phyloP scores from a whole-genome alignment of 1,139 yeast species.

The Casaregolazyma suthepensis region DNA sequence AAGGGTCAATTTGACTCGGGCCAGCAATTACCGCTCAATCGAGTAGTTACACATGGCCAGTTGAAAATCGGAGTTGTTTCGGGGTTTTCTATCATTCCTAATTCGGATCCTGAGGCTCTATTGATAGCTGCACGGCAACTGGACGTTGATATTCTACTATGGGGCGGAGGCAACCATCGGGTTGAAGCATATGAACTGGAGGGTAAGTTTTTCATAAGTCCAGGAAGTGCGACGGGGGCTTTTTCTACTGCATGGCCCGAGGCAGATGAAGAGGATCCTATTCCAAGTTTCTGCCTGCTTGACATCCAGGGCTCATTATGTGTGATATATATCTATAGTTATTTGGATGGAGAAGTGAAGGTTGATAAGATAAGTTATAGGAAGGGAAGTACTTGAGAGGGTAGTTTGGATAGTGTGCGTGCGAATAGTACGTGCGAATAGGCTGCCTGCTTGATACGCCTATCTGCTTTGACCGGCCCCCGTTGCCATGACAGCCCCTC shows the following conservation, averaged over 20 bases:
- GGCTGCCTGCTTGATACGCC: too few species aligned
- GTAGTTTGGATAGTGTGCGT: background rate
- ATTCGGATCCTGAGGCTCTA: constrained; percentile 78
- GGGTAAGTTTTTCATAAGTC: constrained; percentile 87
- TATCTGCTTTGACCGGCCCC: background rate
- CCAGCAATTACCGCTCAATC: constrained; percentile 51
- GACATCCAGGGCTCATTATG: constrained; percentile 76
- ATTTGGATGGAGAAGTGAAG: constrained; percentile 74
- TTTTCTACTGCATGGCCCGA: constrained; percentile 47
- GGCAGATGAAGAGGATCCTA: constrained; percentile 31
- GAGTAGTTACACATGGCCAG: constrained; percentile 61
- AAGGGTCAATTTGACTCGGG: constrained; percentile 66
- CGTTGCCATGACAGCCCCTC: background rate
- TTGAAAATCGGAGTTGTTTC: constrained; percentile 79
- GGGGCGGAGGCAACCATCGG: constrained; percentile 86
- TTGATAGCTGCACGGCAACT: constrained; percentile 79
- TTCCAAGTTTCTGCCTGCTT: constrained; percentile 86
- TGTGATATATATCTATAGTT: constrained; percentile 78
- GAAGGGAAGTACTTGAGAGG: constrained; percentile 33
- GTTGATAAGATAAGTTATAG: constrained; percentile 85
- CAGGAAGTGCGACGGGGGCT: constrained; percentile 97
- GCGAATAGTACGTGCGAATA: too few species aligned
- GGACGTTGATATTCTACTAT: constrained; percentile 86
- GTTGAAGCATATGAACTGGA: constrained; percentile 92
- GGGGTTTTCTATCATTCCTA: constrained; percentile 80